A percentile compares a stretch with the other conserved stretches of the same genome.
Evolutionary conservation across 495 filamentous ascomycete genomes (phyloP).

Genomic region (Hypoxylon trugodes): DNA sequence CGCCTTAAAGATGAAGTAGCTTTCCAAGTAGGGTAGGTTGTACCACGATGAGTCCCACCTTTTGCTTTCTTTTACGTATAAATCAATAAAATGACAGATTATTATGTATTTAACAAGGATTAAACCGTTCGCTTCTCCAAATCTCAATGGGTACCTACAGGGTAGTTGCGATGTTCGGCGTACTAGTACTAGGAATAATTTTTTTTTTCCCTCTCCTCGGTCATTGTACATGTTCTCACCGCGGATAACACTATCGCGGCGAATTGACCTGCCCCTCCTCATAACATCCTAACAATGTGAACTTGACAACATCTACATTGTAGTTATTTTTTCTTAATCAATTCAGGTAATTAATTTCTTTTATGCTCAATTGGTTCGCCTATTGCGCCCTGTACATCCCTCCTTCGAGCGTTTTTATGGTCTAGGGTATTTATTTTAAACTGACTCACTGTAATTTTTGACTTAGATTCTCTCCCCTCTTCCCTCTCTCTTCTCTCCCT

Average conservation of each 20-base stretch:
- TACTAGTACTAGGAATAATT: conserved; percentile 22
- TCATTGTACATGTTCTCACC: conserved; percentile 22
- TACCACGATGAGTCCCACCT: too few species aligned
- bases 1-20: too few species aligned
- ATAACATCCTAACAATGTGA: conserved; percentile 36
- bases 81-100: conserved; percentile 1
- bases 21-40: too few species aligned
- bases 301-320: conserved; percentile 21
- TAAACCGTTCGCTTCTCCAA: conserved; percentile 3
- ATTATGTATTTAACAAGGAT: conserved; percentile 24
- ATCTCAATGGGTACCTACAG: conserved; percentile 19
- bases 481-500: conserved; percentile 11
- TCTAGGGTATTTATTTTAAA: conserved; percentile 10
- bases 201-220: conserved; percentile 33
- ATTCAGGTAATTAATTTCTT: conserved; percentile 32
- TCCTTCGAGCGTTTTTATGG: neutral
- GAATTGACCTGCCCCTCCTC: conserved; percentile 35
- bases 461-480: conserved; percentile 9
- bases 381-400: neutral
- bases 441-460: conserved; percentile 23
- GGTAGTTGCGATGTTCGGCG: conserved; percentile 41
- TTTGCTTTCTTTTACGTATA: neutral
- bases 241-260: conserved; percentile 32
- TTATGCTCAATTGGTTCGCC: conserved; percentile 31
- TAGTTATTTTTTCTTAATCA: conserved; percentile 18